These are phyloP conservation scores for Ceratocystis diversiconidia DNA, from an alignment of 2,329 filamentous ascomycete genomes.

Conservation along the genomic window DNA sequence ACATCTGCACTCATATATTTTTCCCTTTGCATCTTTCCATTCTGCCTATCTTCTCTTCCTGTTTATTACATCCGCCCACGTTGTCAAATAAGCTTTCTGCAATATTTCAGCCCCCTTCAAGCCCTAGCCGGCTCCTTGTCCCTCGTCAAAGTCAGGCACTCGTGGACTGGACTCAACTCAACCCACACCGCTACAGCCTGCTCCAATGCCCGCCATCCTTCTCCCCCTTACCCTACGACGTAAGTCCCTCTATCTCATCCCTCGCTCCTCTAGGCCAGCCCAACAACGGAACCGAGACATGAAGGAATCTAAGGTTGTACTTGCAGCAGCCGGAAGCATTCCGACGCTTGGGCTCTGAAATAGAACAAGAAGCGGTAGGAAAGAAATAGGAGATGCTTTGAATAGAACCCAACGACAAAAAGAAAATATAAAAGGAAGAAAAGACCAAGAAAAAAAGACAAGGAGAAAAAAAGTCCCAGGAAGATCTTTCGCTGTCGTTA, in stretches of 20 bases:
- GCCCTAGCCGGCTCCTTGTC: not conserved
- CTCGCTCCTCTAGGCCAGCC: not conserved
- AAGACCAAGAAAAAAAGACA: not conserved
- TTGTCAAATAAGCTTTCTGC: not conserved
- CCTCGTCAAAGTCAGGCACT: too few species aligned
- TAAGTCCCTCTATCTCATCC: not conserved
- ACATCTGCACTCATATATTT: not conserved
- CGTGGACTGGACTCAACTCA: not conserved
- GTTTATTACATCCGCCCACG: not conserved
- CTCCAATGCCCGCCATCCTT: not conserved
- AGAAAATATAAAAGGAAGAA: not conserved
- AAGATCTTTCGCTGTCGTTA: not conserved
- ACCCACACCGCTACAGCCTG: not conserved
- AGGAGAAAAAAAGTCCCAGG: not conserved
- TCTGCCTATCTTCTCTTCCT: not conserved
- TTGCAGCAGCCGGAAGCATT: not conserved
- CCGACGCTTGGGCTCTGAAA: not conserved
- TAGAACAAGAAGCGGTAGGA: not conserved
- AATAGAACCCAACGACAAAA: not conserved
- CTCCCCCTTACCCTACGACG: not conserved
- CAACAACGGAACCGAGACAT: conserved; percentile 1
- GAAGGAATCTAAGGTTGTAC: not conserved
- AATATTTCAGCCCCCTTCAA: not conserved
- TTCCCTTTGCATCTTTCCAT: not conserved
- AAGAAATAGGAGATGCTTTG: not conserved